Percentiles rank a stretch among this genome's conserved stretches.
Conservation (phyloP, 495 filamentous ascomycete species). For the Penicillium angulare region DNA sequence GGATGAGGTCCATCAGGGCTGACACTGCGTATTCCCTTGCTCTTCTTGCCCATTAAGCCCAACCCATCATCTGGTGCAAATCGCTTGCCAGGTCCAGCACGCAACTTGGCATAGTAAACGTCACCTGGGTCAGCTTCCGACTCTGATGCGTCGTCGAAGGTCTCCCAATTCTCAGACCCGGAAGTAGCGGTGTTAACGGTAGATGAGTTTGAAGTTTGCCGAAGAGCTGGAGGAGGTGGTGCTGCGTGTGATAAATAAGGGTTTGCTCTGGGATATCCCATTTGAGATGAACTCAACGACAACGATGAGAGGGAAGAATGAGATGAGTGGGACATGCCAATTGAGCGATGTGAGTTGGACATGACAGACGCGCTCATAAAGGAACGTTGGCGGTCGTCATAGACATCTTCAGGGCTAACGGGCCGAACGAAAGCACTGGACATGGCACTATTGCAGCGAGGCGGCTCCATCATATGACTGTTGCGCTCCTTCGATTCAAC, state of each 20-base stretch:
- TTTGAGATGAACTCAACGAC: conserved; percentile 38
- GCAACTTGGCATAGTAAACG: conserved; percentile 72
- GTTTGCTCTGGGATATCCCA: conserved; percentile 38
- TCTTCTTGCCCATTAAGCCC: conserved; percentile 51
- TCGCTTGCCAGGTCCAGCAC: conserved; percentile 63
- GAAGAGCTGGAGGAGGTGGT: conserved; percentile 49
- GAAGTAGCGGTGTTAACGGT: conserved; percentile 61
- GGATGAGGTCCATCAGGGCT: conserved; percentile 41
- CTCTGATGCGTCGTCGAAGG: conserved; percentile 75
- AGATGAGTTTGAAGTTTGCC: conserved; percentile 73
- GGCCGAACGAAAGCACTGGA: conserved; percentile 70
- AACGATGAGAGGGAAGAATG: conserved; percentile 38
- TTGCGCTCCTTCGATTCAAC: conserved; percentile 65
- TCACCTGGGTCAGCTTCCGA: conserved; percentile 72
- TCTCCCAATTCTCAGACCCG: conserved; percentile 95
- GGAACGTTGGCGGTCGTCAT: conserved; percentile 65
- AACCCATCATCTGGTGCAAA: conserved; percentile 58
- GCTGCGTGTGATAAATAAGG: conserved; percentile 44
- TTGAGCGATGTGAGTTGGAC: conserved; percentile 19
- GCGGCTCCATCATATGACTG: conserved; percentile 55
- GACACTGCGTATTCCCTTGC: conserved; percentile 52
- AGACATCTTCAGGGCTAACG: conserved; percentile 80
- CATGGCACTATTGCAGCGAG: conserved; percentile 63
- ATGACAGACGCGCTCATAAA: conserved; percentile 49
- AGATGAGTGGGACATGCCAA: conserved; percentile 40